phyloP scores from a whole-genome alignment of 2,329 filamentous ascomycete species.

The Neospermospora avenae region DNA sequence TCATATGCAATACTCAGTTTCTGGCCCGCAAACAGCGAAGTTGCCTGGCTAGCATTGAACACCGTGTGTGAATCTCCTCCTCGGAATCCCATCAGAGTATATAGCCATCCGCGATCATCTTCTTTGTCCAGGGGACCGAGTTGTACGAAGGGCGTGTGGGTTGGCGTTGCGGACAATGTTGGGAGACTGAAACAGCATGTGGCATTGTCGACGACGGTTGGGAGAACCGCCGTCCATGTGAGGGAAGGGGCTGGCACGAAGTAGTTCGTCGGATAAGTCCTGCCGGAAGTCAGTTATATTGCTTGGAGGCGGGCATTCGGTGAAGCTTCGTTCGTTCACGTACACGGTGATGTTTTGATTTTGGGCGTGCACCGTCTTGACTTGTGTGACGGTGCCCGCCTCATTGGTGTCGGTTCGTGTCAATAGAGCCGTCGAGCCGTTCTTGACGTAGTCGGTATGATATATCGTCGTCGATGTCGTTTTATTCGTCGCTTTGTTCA shows the following conservation, averaged over 20 bases:
- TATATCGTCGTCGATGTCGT: conserved; percentile 10
- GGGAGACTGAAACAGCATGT: conserved; percentile 4
- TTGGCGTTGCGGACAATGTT: conserved; percentile 2
- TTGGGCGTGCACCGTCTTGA: neutral
- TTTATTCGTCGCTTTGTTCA: conserved; percentile 10
- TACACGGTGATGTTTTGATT: neutral
- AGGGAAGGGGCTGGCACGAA: conserved; percentile 8
- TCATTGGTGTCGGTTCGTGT: conserved; percentile 8
- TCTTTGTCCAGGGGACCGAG: neutral
- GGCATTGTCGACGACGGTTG: neutral
- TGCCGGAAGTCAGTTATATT: neutral
- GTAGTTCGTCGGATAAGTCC: conserved; percentile 10
- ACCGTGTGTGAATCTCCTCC: neutral
- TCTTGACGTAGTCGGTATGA: conserved; percentile 8
- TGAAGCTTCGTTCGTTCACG: neutral
- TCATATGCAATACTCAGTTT: conserved; percentile 6
- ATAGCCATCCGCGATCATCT: neutral
- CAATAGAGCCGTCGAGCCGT: conserved; percentile 5
- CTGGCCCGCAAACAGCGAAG: conserved; percentile 9
- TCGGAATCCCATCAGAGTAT: neutral
- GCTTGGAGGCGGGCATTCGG: no score
- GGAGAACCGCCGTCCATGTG: conserved; percentile 7
- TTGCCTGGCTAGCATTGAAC: neutral
- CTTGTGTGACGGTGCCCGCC: conserved; percentile 11
- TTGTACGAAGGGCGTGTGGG: conserved; percentile 2